Base-by-base conservation (phyloP, 2,329 filamentous ascomycete genomes). In the Ophiostoma perfectum region DNA sequence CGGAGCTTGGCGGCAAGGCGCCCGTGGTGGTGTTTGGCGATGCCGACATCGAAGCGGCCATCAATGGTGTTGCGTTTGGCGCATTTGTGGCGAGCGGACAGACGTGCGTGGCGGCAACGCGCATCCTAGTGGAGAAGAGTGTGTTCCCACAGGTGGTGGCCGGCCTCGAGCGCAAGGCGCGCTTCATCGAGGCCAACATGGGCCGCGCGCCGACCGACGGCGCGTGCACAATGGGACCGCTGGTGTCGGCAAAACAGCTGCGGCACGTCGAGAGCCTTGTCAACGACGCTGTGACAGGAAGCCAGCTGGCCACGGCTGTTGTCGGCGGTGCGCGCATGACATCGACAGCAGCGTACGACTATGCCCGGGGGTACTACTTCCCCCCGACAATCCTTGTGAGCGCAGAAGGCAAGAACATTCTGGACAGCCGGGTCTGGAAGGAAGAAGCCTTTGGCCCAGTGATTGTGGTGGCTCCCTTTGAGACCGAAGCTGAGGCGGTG, bases 401-500 rank as follows among this genome's bases (percentile, higher is more conserved):
- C 78, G 76, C 0, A 80, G 87, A 42, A 5, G 36, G 12, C 84
- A 81, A 63, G 71, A 81, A 78, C 74, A 82, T 93, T 85, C 82
- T 86, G 47, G 79, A 86, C 74, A 90, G 91, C 78, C 86, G 86
- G 75, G 90, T 95, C 73, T 89, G 91, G 81, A 84, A 86, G 73
- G 89, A 93, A 76, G 91, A 95, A 78, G 91, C 92, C 70, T 95
- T 95, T 77, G 91, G 91, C 27, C 91, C 91, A 8, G 91, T 93
- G 52, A 88, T 90, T 76, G 84, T 89, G 66, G 85, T 95, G 72
- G 84, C 86, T 74, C 90, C 89, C 73, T 94, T 95, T 81, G 87
- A 88, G 87, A 93, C 80, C 72, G 89, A 92, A 79, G 86, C 86
- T 36, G 87, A 93, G 65, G 90, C 87, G 58, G 83, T 94, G 74